phyloP scores from a whole-genome alignment of 495 filamentous ascomycete species.

The Penicillium soppii region DNA sequence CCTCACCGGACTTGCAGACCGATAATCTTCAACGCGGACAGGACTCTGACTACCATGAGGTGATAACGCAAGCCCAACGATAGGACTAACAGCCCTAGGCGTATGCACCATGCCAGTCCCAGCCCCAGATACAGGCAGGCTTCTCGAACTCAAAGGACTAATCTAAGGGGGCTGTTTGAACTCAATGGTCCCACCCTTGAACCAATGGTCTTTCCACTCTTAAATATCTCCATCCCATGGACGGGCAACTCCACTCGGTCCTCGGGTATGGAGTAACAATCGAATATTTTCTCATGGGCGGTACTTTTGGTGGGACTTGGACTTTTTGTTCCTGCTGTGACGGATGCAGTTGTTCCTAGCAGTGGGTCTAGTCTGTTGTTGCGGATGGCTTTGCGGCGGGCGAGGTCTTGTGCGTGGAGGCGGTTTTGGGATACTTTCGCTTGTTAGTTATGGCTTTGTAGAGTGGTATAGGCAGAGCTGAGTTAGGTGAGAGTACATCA shows the following conservation, averaged over 20 bases:
- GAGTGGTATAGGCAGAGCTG: background rate
- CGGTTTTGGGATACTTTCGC: conserved; percentile 24
- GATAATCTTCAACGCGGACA: background rate
- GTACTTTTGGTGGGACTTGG: background rate
- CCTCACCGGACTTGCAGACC: background rate
- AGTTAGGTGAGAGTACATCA: no score
- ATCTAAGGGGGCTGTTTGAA: background rate
- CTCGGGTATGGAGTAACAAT: conserved; percentile 12
- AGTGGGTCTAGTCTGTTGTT: conserved; percentile 11
- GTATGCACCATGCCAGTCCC: background rate
- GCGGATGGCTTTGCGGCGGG: conserved; percentile 34
- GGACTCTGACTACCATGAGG: background rate
- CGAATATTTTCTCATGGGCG: conserved; percentile 28
- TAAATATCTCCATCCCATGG: conserved; percentile 11
- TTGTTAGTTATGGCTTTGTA: background rate
- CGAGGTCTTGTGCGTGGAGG: conserved; percentile 26
- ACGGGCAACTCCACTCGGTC: conserved; percentile 22
- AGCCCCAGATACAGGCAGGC: background rate
- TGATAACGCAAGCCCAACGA: background rate
- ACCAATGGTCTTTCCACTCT: background rate
- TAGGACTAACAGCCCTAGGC: conserved; percentile 1
- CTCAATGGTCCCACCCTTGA: background rate
- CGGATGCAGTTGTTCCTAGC: conserved; percentile 14
- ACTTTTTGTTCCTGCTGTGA: conserved; percentile 5
- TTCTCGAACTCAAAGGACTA: background rate